A percentile compares a stretch with the other conserved stretches of the same genome.
Conservation (phyloP, 768 basidiomycete genomes). For the Naganishia vaughanmartiniae region DNA sequence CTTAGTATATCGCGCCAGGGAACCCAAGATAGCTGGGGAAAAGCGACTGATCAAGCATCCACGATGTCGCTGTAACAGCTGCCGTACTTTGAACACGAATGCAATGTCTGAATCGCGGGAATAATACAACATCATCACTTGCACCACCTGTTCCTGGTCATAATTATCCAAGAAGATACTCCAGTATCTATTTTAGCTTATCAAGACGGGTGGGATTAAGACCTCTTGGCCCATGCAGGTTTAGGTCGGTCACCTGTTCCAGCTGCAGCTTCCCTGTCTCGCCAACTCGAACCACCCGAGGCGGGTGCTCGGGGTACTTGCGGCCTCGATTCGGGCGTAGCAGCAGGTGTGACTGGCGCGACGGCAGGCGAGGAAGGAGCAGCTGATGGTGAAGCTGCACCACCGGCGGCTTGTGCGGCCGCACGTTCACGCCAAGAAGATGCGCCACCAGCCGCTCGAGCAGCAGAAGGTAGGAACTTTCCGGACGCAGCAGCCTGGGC, state of each 20-base stretch:
- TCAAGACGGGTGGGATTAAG: not conserved
- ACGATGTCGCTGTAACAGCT: too few species aligned
- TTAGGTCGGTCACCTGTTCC: slow-evolving; percentile 15
- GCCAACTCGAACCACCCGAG: slow-evolving; percentile 12
- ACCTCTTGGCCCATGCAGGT: slow-evolving; percentile 16
- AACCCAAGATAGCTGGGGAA: not conserved
- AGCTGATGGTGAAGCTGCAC: slow-evolving; percentile 6
- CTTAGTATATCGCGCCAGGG: not conserved
- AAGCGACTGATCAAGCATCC: not conserved
- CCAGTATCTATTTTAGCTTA: not conserved
- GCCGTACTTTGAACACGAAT: not conserved
- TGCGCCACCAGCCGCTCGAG: slow-evolving; percentile 28
- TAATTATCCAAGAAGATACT: slow-evolving; percentile 4
- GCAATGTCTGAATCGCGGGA: not conserved
- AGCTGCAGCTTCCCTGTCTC: slow-evolving; percentile 17
- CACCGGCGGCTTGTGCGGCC: slow-evolving; percentile 47
- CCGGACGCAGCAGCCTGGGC: slow-evolving; percentile 32
- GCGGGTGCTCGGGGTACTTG: not conserved
- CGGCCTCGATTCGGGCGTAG: slow-evolving; percentile 4
- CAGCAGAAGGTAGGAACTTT: slow-evolving; percentile 28
- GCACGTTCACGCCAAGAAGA: slow-evolving; percentile 63
- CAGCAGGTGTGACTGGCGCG: not conserved
- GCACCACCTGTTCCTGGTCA: slow-evolving; percentile 8
- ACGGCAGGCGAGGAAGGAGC: slow-evolving; percentile 22
- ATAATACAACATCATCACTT: not conserved